Evolutionary conservation across 1,284 basidiomycete species (phyloP), one percentile per base, ranked within the genome.

Genomic region (Bjerkandera adusta): DNA sequence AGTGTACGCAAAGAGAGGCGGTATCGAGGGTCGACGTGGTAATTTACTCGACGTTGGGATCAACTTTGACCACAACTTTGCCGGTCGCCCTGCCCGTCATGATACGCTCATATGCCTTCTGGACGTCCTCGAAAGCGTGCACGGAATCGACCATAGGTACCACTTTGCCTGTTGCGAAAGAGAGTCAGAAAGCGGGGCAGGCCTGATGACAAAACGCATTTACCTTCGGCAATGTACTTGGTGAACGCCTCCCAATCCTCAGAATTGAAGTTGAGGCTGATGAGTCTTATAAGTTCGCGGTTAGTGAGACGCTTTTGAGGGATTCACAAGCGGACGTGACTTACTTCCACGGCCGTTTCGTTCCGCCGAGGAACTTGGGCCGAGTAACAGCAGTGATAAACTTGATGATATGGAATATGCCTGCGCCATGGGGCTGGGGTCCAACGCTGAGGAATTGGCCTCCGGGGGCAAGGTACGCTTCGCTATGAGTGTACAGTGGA

Each of bases 131-230:
- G 43, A 87, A 85, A 1, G 58, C 58, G 50, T 69, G 75, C 2
- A 79, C 74, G 0, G 77, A 80, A 60, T 89, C 85, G 8, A 89
- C 72, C 0, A 72, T 59, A 1, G 81, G 70, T 52, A 75, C 77
- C 5, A 85, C 55, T 47, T 68, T 67, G 26, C 79, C 82, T 73
- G 18, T 37, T 36, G 15, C 41, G 21, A 35, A 34, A 10, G n/a
- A 43, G 11, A 12, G 24, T 29, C 15, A 43, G 5, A 22, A 2
- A 37, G 11, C 41, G 37, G 27, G 57, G 21, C n/a, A 25, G 5
- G 8, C 20, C 2, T 30, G 6, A 25, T 15, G 16, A 37, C 20
- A 13, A 16, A 20, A 27, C 18, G 27, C 27, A 39, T 34, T 20
- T 49, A 77, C 77, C 74, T 50, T 73, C 61, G 15, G 62, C 62